phyloP scores from a whole-genome alignment of 192 early-diverging fungal genomes.

The Oehlia diaphana region DNA sequence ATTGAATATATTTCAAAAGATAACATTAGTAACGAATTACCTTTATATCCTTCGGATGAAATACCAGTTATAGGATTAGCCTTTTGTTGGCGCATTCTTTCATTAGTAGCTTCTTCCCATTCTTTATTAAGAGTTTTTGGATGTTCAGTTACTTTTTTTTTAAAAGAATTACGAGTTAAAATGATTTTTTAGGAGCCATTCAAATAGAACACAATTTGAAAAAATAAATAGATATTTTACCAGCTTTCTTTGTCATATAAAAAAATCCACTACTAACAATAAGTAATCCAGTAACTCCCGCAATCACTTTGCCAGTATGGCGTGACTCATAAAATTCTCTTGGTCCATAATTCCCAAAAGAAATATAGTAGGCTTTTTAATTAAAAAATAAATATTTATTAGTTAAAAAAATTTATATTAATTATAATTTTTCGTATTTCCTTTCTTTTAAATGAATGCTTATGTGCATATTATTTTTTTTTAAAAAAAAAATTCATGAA shows the following conservation, averaged over 20 bases:
- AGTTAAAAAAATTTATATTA: neutral
- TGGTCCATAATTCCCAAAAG: conserved; percentile 92
- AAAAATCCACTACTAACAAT: conserved; percentile 55
- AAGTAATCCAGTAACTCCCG: conserved; percentile 62
- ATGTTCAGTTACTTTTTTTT: conserved; percentile 56
- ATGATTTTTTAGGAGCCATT: too few relatives aligned
- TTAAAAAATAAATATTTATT: neutral
- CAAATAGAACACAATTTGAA: too few relatives aligned
- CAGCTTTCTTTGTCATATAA: conserved; percentile 32
- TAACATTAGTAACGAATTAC: conserved; percentile 34
- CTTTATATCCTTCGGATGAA: conserved; percentile 77
- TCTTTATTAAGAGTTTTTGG: conserved; percentile 73
- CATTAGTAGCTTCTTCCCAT: conserved; percentile 84
- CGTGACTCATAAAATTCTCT: conserved; percentile 75
- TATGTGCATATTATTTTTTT: too few relatives aligned
- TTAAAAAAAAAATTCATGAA: too few relatives aligned
- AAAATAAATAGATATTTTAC: neutral
- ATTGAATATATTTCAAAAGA: too few relatives aligned
- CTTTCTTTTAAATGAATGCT: too few relatives aligned
- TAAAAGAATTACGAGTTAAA: neutral
- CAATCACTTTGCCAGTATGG: conserved; percentile 67
- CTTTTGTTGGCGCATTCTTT: conserved; percentile 66
- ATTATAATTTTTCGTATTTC: too few relatives aligned
- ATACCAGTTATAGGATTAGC: conserved; percentile 78
- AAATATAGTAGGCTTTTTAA: conserved; percentile 82